Base-by-base conservation (phyloP, 305 asterid genomes). In the Fraxinus nigra region DNA sequence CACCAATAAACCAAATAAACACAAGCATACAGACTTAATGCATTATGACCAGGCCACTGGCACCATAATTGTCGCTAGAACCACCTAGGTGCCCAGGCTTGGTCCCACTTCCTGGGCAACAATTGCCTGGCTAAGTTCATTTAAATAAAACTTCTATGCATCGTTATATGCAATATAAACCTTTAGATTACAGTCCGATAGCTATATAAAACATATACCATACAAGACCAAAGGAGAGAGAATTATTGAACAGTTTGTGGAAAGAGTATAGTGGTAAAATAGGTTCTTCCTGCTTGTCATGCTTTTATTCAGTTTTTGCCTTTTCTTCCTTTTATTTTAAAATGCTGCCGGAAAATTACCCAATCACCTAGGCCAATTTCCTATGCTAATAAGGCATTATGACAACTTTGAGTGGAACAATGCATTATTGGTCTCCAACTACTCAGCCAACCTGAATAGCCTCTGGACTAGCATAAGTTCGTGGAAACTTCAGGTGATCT, bases 381-480 rank as follows among this genome's bases (percentile, higher is more conserved):
- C 69, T 20, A 59, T 20, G 24, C 63, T 54, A 33, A 9, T 16
- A n/a, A 48, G 48, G 56, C 54, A 70, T 75, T 77, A 22, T 54
- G 51, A 59, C 67, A 82, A 30, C 76, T 75, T 59, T 51, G 46
- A 72, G 56, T 67, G 37, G 11, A 40, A 40, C 51, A 40, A 13
- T 2, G 13, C 51, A 43, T 11, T 43, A 43, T 43, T 43, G 51
- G 16, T 54, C 37, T 46, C 80, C 80, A 79, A 82, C 77, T 89
- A 79, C 80, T 81, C 22, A 77, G 79, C 72, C 76, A 81, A 96
- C 99, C 99, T 97, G 98, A 88, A 97, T 94, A 76, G 97, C 98
- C 85, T 93, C 97, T 56, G 98, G 97, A 82, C 94, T 89, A 14
- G 98, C 97, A 86, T 91, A 94, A 14, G 97, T 93, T 83, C 99